phyloP scores from a whole-genome alignment of 768 basidiomycete genomes.

The Tremella fuciformis region DNA sequence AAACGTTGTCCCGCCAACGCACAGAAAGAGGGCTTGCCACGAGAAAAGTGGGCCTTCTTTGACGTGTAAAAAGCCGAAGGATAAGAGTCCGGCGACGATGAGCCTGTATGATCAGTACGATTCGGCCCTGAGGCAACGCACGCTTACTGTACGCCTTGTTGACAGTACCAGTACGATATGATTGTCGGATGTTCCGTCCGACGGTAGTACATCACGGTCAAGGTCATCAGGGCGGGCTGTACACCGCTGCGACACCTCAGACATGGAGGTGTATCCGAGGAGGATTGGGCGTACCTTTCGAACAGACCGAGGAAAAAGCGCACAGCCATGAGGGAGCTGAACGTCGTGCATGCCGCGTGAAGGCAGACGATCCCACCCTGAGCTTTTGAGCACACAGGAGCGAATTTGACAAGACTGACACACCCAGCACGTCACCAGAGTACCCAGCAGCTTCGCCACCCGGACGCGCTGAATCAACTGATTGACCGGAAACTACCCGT shows the following conservation, averaged over 20 bases:
- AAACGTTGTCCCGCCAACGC: conserved; percentile 52
- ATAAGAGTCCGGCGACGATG: conserved; percentile 57
- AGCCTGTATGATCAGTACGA: conserved; percentile 12
- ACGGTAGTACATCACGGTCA: conserved; percentile 58
- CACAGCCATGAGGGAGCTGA: conserved; percentile 55
- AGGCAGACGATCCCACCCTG: conserved; percentile 58
- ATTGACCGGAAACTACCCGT: conserved; percentile 10
- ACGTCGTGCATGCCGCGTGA: conserved; percentile 56
- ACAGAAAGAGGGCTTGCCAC: conserved; percentile 55
- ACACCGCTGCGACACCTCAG: conserved; percentile 20
- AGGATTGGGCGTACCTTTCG: conserved; percentile 15
- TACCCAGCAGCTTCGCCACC: conserved; percentile 58
- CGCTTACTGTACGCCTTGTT: conserved; percentile 31
- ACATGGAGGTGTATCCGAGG: not conserved
- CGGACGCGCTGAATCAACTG: conserved; percentile 57
- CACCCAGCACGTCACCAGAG: conserved; percentile 51
- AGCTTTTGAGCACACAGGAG: not conserved
- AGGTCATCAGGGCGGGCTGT: conserved; percentile 31
- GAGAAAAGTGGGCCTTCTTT: conserved; percentile 55
- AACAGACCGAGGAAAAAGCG: conserved; percentile 53
- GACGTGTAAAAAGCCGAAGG: conserved; percentile 58
- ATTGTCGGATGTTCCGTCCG: conserved; percentile 57
- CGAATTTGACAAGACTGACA: conserved; percentile 7
- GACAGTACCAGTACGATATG: conserved; percentile 32
- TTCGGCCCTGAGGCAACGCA: too few species aligned